phyloP scores from a whole-genome alignment of 306 rosid species.

The Fragaria ananassa region DNA sequence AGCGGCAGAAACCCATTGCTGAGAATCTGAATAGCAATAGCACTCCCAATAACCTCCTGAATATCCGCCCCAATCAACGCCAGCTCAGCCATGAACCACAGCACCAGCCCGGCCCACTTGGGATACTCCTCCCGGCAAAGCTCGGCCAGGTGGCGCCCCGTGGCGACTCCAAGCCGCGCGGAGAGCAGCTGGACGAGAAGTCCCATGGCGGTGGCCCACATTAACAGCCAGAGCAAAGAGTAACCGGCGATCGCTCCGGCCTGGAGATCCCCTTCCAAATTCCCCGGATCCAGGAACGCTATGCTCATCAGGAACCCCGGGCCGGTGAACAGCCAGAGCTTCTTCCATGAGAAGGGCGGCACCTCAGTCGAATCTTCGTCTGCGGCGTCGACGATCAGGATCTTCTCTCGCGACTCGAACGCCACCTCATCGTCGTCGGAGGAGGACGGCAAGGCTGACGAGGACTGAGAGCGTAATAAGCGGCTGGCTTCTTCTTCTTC shows the following conservation, averaged over 20 bases:
- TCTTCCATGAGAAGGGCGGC: constrained; percentile 75
- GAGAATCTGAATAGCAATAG: constrained; percentile 82
- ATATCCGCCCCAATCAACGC: constrained; percentile 91
- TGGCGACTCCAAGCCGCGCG: constrained; percentile 67
- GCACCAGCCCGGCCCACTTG: constrained; percentile 56
- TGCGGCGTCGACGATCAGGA: constrained; percentile 41
- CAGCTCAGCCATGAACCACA: constrained; percentile 89
- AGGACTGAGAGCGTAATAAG: constrained; percentile 27
- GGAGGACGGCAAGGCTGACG: not conserved
- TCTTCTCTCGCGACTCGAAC: constrained; percentile 69
- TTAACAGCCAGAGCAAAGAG: constrained; percentile 70
- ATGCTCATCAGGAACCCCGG: constrained; percentile 92
- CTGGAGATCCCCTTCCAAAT: constrained; percentile 86
- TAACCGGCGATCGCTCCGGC: constrained; percentile 87
- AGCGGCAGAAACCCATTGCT: constrained; percentile 68
- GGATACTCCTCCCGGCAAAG: constrained; percentile 82
- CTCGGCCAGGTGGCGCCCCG: constrained; percentile 81
- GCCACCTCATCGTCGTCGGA: constrained; percentile 50
- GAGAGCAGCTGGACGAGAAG: constrained; percentile 72
- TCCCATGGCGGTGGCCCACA: constrained; percentile 89
- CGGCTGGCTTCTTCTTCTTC: constrained; percentile 44
- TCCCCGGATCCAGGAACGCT: constrained; percentile 90
- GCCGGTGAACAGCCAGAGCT: constrained; percentile 75
- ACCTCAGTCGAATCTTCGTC: constrained; percentile 26
- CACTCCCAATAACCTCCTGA: constrained; percentile 94